These are phyloP conservation scores for Cardamine occulta DNA, from an alignment of 345 rosid species.

Conservation along the genomic window DNA sequence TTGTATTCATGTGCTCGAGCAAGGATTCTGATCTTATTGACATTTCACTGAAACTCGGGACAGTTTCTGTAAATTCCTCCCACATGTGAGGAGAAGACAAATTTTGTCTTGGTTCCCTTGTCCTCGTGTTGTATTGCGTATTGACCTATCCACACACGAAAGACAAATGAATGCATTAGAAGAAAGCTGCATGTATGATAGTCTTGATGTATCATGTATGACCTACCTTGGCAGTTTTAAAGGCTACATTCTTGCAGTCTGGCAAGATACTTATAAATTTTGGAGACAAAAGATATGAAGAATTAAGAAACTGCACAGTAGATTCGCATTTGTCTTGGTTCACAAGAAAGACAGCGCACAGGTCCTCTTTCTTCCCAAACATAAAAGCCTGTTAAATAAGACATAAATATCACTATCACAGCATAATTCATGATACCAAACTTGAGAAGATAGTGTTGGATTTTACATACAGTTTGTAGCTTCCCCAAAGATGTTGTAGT, in stretches of 20 bases:
- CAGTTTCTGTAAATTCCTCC: conserved; percentile 60
- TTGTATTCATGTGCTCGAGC: conserved; percentile 69
- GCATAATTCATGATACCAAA: conserved; percentile 15
- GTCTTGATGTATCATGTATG: conserved; percentile 4
- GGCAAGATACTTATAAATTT: conserved; percentile 72
- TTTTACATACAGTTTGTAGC: conserved; percentile 61
- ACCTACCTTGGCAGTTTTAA: conserved; percentile 74
- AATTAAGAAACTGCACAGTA: conserved; percentile 52
- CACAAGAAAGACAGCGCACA: conserved; percentile 73
- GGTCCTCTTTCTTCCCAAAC: conserved; percentile 47
- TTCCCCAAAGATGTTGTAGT: conserved; percentile 48
- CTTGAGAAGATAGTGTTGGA: conserved; percentile 10
- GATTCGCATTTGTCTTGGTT: conserved; percentile 49
- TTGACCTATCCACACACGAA: conserved; percentile 53
- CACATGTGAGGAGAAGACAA: conserved; percentile 51
- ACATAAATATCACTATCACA: conserved; percentile 9
- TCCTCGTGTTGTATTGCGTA: conserved; percentile 56
- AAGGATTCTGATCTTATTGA: conserved; percentile 54
- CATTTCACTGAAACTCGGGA: conserved; percentile 56
- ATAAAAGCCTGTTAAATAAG: conserved; percentile 63
- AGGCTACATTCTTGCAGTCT: conserved; percentile 71
- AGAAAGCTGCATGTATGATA: conserved; percentile 17
- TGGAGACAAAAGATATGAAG: conserved; percentile 59
- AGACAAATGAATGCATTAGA: conserved; percentile 17
- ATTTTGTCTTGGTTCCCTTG: conserved; percentile 45